These are phyloP conservation scores for Penicillium turbatum DNA, from an alignment of 495 filamentous ascomycete species.

Conservation along the genomic window DNA sequence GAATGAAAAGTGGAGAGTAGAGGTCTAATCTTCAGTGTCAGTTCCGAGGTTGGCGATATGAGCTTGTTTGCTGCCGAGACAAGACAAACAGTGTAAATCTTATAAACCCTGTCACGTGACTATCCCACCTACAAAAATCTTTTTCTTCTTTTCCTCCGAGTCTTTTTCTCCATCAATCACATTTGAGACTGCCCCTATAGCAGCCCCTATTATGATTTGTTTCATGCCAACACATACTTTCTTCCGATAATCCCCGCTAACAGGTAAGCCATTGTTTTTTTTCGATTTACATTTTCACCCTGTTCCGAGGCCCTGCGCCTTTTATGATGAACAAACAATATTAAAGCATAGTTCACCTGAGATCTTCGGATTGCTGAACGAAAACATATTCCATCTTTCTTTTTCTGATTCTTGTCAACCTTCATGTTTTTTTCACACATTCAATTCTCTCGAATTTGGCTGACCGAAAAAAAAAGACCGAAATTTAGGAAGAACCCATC, in stretches of 20 bases:
- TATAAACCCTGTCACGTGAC: background rate
- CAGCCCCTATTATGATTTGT: background rate
- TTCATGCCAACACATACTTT: slow-evolving; percentile 3
- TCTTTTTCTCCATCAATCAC: slow-evolving; percentile 7
- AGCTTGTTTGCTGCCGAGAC: background rate
- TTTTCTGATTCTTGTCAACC: slow-evolving; percentile 32
- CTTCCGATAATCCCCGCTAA: slow-evolving; percentile 8
- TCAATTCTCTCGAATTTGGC: slow-evolving; percentile 10
- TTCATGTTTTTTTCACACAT: slow-evolving; percentile 6
- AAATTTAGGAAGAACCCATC: slow-evolving; percentile 2
- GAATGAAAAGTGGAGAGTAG: background rate
- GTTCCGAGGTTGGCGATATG: background rate
- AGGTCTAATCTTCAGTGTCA: background rate
- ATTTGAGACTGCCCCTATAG: background rate
- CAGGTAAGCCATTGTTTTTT: slow-evolving; percentile 11
- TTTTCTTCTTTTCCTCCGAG: background rate
- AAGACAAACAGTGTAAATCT: background rate
- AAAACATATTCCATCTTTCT: slow-evolving; percentile 49
- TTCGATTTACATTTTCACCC: background rate
- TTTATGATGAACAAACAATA: slow-evolving; percentile 44
- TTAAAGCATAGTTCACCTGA: slow-evolving; percentile 52
- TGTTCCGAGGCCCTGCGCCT: slow-evolving; percentile 1
- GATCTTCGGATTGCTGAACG: slow-evolving; percentile 47
- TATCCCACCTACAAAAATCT: background rate
- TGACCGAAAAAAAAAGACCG: slow-evolving; percentile 7